phyloP scores from a whole-genome alignment of 2,329 filamentous ascomycete genomes.

The Thelonectria rubi region DNA sequence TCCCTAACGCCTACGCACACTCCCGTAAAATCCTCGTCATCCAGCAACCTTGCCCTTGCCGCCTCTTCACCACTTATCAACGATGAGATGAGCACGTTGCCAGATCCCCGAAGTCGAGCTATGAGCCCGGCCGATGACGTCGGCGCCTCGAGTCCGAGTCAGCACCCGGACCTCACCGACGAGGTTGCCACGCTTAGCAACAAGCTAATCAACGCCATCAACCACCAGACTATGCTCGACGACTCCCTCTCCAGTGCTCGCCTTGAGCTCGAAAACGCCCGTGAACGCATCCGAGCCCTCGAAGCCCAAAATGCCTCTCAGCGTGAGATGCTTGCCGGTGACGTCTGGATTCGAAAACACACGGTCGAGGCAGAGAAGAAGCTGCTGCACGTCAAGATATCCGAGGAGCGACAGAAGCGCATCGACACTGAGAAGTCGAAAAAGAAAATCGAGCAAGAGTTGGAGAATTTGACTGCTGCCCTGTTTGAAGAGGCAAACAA shows the following conservation, averaged over 20 bases:
- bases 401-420: constrained; percentile 73
- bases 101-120: constrained; percentile 67
- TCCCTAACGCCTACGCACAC: constrained; percentile 47
- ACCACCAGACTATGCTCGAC: constrained; percentile 91
- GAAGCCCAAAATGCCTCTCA: constrained; percentile 73
- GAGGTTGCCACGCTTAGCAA: constrained; percentile 93
- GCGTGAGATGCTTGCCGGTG: constrained; percentile 75
- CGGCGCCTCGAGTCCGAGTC: constrained; percentile 46
- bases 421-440: constrained; percentile 78
- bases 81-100: constrained; percentile 74
- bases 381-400: constrained; percentile 64
- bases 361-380: constrained; percentile 78
- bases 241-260: constrained; percentile 85
- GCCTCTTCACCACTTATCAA: constrained; percentile 59
- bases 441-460: constrained; percentile 88
- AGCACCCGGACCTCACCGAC: constrained; percentile 66
- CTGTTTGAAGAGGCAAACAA: constrained; percentile 99
- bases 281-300: constrained; percentile 71
- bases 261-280: constrained; percentile 81
- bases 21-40: constrained; percentile 51
- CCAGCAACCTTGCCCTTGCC: constrained; percentile 48
- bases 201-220: constrained; percentile 97
- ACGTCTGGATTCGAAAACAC: constrained; percentile 78
- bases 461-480: constrained; percentile 88
- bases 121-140: constrained; percentile 56